Evolutionary conservation across 176 grass and related monocot genomes (phyloP), one percentile per base, ranked within the genome.

Genomic region (Rhynchospora breviuscula): DNA sequence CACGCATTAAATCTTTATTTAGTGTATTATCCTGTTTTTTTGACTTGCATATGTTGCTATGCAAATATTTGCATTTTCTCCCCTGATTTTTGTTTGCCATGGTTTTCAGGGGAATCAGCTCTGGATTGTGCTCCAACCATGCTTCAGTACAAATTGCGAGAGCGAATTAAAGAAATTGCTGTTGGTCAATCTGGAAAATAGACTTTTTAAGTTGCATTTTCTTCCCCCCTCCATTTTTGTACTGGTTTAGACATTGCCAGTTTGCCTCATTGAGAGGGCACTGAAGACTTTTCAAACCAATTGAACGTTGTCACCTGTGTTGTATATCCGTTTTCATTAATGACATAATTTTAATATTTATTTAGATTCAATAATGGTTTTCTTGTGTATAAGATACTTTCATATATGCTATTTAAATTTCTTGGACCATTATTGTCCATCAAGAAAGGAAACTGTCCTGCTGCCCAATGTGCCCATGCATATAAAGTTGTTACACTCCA

Each of bases 121-220:
- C 25, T 96, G 83, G 97, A 99, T 70, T 96, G 97, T 65, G 97
- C 97, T 85, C 97, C 97, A 19, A 70, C 97, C 56, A 99, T 99
- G 97, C 83, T 99, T 89, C 97, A 99, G 44, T 94, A 90, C 88
- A 99, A 96, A 72, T 96, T 99, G 97, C 87, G 88, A 2, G 78
- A 93, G 81, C 88, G 53, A 84, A 88, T 89, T 51, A 87, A 86
- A 86, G 93, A 95, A 79, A 88, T 93, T 65, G 59, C 51, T 14
- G 83, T 70, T 25, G 47, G 26, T 46, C 62, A 69, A 64, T 67
- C 79, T 18, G 81, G 58, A 21, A 56, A 74, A 84, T 29, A 65
- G 13, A 58, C 69, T 8, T 77, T 48, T 73, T 4, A 40, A 40
- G 35, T 40, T 40, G 35, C 35, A 40, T 40, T 40, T 40, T 40